These are phyloP conservation scores for Bipolaris gigantea DNA, from an alignment of 2,329 filamentous ascomycete species.

Conservation along the genomic window DNA sequence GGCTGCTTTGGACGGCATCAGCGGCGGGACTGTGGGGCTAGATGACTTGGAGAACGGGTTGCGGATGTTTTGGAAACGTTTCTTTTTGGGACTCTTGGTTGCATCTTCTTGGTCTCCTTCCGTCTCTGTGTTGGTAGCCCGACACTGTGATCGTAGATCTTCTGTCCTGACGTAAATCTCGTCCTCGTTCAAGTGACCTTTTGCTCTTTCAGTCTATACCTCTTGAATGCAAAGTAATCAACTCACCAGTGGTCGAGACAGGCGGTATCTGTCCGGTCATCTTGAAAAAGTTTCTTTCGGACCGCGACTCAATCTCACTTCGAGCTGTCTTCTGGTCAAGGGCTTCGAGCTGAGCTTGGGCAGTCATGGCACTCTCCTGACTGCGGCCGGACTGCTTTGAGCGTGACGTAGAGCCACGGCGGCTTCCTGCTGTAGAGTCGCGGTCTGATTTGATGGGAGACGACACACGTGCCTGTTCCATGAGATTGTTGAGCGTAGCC, in stretches of 20 bases:
- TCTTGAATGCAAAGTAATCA: background rate
- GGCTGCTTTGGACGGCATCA: constrained; percentile 33
- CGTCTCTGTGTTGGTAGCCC: constrained; percentile 17
- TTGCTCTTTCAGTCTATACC: background rate
- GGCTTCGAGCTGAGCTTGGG: constrained; percentile 19
- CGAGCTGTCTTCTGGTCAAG: constrained; percentile 43
- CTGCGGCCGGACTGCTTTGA: constrained; percentile 31
- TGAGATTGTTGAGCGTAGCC: constrained; percentile 29
- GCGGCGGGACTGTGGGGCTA: constrained; percentile 1
- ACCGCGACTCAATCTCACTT: constrained; percentile 46
- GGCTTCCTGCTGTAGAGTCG: constrained; percentile 18
- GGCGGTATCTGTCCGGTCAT: constrained; percentile 37
- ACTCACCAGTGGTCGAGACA: constrained; percentile 26
- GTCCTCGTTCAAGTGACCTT: constrained; percentile 11
- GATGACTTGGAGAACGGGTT: constrained; percentile 30
- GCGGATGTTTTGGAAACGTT: constrained; percentile 42
- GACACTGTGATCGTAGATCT: constrained; percentile 27
- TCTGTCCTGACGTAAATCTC: constrained; percentile 22
- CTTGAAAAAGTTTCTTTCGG: constrained; percentile 42
- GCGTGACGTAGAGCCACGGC: constrained; percentile 22
- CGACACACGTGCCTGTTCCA: constrained; percentile 23
- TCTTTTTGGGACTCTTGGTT: constrained; percentile 47
- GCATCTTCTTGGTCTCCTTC: constrained; percentile 14
- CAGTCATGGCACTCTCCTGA: constrained; percentile 15
- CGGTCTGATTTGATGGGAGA: constrained; percentile 29